Base-by-base conservation (phyloP, 106 monocot genomes). In the Dioscorea alata region DNA sequence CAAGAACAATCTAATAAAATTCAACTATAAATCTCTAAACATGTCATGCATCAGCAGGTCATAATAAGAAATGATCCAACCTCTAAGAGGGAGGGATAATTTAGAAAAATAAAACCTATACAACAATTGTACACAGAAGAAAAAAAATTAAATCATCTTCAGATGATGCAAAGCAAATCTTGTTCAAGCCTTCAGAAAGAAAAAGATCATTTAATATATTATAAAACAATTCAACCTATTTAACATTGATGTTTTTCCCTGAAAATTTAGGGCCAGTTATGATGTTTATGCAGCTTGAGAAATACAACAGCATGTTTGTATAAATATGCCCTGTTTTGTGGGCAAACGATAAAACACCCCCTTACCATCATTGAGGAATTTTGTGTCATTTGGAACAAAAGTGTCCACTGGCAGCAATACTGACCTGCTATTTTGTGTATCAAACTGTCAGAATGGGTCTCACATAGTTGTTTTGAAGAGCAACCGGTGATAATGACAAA, bases 181-280 rank as follows among this genome's bases (percentile, higher is more conserved):
- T 34, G 34, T 34, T 34, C 7, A 34, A 34, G 34, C 34, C 34
- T 34, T 7, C 7, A 34, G 34, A 7, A 34, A 7, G 34, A 34
- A 34, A n/a, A n/a, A 7, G 3, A 34, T 4, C 4, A 34, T 4
- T 7, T 4, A 34, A 34, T 34, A 4, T 34, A 4, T 34, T 34
- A 34, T 34, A 34, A 70, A 24, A 34, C 10, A 8, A 49, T 23
- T 50, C 32, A 31, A 89, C 96, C 97, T 99, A 92, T 65, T 99
- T 99, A 58, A 92, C 76, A 71, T 99, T 92, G 71, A 99, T 90
- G 83, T 92, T 99, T 79, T 99, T 99, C 51, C 97, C 97, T 4
- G 97, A n/a, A n/a, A n/a, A n/a, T n/a, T n/a, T n/a, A n/a, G n/a
- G n/a, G n/a, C n/a, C n/a, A n/a, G n/a, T n/a, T 52, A 99, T 90